These are phyloP conservation scores for Saccharum hybrid DNA, from an alignment of 202 grass and related monocot genomes.

Conservation along the genomic window DNA sequence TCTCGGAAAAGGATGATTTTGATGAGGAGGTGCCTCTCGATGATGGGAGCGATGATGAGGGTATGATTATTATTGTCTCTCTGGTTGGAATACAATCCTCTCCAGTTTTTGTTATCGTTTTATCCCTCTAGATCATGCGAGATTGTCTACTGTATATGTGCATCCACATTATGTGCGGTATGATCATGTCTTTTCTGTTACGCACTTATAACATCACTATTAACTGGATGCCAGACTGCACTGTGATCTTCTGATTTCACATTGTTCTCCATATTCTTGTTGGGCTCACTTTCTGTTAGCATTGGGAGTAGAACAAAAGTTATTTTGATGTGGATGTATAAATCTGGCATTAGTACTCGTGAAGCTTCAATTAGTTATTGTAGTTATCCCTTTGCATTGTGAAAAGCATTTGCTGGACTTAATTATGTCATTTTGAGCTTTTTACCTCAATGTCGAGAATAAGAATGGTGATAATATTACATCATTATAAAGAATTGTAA, in stretches of 20 bases:
- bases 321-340: neutral
- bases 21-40: constrained; percentile 79
- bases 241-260: neutral
- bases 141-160: constrained; percentile 29
- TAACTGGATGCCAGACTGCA: constrained; percentile 9
- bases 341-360: neutral
- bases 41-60: constrained; percentile 65
- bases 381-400: neutral
- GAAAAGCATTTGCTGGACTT: constrained; percentile 1
- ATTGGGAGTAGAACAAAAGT: neutral
- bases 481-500: constrained; percentile 18
- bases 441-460: constrained; percentile 23
- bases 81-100: neutral
- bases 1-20: constrained; percentile 83
- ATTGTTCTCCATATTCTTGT: neutral
- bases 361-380: constrained; percentile 11
- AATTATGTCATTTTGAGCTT: constrained; percentile 31
- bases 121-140: neutral
- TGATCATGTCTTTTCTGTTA: neutral
- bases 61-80: neutral
- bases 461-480: constrained; percentile 16
- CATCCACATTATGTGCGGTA: neutral
- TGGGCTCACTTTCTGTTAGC: neutral
- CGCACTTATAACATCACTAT: neutral
- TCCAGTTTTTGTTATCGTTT: constrained; percentile 23